phyloP scores from a whole-genome alignment of 2,329 filamentous ascomycete species.

The Scolecobasidium constrictum region DNA sequence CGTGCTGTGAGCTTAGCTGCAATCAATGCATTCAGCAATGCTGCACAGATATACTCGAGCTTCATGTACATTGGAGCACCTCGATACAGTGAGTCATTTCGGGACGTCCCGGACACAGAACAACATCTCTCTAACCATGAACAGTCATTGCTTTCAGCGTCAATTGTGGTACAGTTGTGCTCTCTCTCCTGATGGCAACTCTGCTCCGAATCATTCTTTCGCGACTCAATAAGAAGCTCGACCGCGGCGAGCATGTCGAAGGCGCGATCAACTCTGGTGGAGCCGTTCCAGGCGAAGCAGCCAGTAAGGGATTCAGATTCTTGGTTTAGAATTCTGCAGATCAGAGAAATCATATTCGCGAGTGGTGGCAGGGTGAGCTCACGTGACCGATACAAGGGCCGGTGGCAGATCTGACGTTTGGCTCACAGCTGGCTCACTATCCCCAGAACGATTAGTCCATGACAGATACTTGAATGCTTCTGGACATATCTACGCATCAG shows the following conservation, averaged over 20 bases:
- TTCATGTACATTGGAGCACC: constrained; percentile 49
- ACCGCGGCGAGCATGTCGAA: constrained; percentile 46
- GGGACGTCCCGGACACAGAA: no score
- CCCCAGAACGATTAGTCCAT: no score
- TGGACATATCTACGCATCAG: no score
- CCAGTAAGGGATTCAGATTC: constrained; percentile 55
- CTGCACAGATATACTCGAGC: constrained; percentile 56
- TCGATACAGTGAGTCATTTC: constrained; percentile 23
- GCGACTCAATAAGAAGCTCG: constrained; percentile 58
- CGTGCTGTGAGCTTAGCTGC: constrained; percentile 61
- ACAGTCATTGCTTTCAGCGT: constrained; percentile 52
- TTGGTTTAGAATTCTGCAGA: no score
- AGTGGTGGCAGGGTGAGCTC: no score
- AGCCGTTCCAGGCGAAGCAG: constrained; percentile 42
- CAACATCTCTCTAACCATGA: no score
- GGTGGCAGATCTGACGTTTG: no score
- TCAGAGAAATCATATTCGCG: no score
- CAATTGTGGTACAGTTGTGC: constrained; percentile 52
- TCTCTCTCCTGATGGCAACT: constrained; percentile 54
- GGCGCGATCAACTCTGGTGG: constrained; percentile 39
- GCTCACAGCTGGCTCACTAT: no score
- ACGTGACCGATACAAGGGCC: no score
- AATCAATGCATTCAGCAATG: constrained; percentile 65
- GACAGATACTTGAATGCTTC: no score
- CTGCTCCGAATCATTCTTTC: constrained; percentile 52